Base-by-base conservation (phyloP, 2,329 filamentous ascomycete genomes). In the Arthroderma sp. region DNA sequence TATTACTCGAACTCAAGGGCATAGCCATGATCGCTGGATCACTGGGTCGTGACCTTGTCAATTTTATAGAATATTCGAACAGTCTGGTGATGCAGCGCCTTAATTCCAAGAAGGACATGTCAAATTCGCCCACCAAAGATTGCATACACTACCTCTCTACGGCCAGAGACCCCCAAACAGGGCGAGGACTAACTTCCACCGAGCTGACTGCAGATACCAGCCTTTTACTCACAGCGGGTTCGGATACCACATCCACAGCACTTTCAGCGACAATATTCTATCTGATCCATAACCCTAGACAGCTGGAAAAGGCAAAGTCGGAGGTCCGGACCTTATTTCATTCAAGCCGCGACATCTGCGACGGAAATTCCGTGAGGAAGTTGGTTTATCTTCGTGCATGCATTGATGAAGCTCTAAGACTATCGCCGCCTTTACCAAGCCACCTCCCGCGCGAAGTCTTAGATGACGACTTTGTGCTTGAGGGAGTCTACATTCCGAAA, bases 191-290 rank as follows among this genome's bases (percentile, higher is more conserved):
- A 57, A 59, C 58, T 50, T 56, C 61, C 57, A 57, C 62, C 42
- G 70, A 73, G 52, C 50, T 73, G 22, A 69, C 64, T 60, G 66
- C 63, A 47, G 70, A 73, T 50, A 67, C 63, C 29, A 66, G 67
- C 40, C 57, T 69, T 3, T 51, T 73, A 15, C 71, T 73, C 45
- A 67, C 70, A 36, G 70, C 70, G 9, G 70, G 62, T 45, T 56
- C 59, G 9, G 66, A 69, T 41, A 69, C 67, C 0, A 59, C 64
- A 2, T 57, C 61, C 1, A 62, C 60, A 1, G 54, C 59, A 4
- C 47, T 69, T 10, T 51, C 64, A 4, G 56, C 57, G 0, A 51
- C 56, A 0, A 55, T 65, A 15, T 67, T 65, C 52, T 69, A 70
- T 47, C 53, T 71, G 22, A 31, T 49, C 8, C 54, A 51, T 44